A percentile compares a stretch with the other conserved stretches of the same genome.
These are phyloP conservation scores for Eurotiales sp. DNA, from an alignment of 2,329 filamentous ascomycete genomes.

Conservation along the genomic window DNA sequence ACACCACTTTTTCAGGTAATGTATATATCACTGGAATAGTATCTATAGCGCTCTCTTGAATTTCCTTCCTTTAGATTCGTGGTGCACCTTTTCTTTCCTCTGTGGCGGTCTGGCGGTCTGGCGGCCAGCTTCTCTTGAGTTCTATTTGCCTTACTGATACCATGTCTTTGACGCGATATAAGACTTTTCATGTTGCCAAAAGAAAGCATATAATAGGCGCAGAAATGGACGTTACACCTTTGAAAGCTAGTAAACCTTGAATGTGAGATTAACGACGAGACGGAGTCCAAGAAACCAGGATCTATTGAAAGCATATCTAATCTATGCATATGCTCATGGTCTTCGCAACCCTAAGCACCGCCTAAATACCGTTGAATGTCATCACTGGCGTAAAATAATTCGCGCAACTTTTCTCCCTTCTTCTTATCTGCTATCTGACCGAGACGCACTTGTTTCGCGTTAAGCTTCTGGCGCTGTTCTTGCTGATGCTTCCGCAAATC, in stretches of 20 bases:
- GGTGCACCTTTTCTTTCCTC: constrained; percentile 12
- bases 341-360: constrained; percentile 8
- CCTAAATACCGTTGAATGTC: constrained; percentile 73
- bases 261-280: no score
- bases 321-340: no score
- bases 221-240: neutral
- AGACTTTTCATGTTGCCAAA: neutral
- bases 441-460: constrained; percentile 67
- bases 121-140: constrained; percentile 20
- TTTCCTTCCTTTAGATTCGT: neutral
- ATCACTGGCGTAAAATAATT: constrained; percentile 70
- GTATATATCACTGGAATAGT: constrained; percentile 9
- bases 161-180: constrained; percentile 20
- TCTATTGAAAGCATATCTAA: no score
- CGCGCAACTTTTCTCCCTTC: constrained; percentile 60
- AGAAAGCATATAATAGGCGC: constrained; percentile 8
- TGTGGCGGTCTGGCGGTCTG: no score
- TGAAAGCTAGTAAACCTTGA: no score
- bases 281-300: no score
- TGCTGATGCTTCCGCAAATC: constrained; percentile 34
- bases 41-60: no score
- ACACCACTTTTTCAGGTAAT: constrained; percentile 51
- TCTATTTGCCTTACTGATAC: constrained; percentile 31
- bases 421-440: constrained; percentile 59
- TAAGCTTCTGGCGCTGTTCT: constrained; percentile 51